Base-by-base conservation (phyloP, 768 basidiomycete species). In the Tylopilus sp. region DNA sequence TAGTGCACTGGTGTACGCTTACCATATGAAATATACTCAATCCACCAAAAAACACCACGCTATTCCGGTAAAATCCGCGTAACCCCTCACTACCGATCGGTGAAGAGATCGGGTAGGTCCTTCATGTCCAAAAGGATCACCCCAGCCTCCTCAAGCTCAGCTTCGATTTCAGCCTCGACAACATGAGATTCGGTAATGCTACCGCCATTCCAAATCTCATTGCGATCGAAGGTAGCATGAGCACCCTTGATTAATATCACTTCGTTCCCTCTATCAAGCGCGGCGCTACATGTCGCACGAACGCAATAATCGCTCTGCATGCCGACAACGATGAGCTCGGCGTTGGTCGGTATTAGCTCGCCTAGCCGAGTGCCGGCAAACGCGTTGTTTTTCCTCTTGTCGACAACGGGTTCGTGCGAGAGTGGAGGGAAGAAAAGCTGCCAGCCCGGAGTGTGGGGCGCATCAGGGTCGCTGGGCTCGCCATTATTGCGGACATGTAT, bases 381-480 rank as follows among this genome's bases (percentile, higher is more conserved):
- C 23, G 85, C 83, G 57, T 87, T 86, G 70, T 82, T 85, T 70
- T 83, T 83, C 44, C 71, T 69, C 70, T 86, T 87, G 69, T 87
- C 84, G 41, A 87, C 57, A 46, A 85, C 71, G 44, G 69, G 63
- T 63, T 87, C 85, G 59, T 72, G 59, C 0, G 74, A 65, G 8
- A 73, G 73, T 0, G 82, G 79, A 17, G 71, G 58, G 67, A 81
- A 79, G 48, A 76, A 75, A 58, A 88, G 80, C 57, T 79, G 66
- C 86, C 85, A 88, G 3, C 83, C 83, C 1, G 73, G 63, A 1
- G 79, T 69, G 53, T 71, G 55, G 0, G 75, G 78, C 60, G 82
- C 81, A 68, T 87, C 86, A 5, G 78, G 65, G 13, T 87, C 84
- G 36, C 83, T 78, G 1, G 59, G 55, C 56, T 82, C 85, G 30